Percentiles rank a stretch among this genome's conserved stretches.
Evolutionary conservation across 1,139 yeast genomes (phyloP).

Genomic region (Candida frijolesensis): DNA sequence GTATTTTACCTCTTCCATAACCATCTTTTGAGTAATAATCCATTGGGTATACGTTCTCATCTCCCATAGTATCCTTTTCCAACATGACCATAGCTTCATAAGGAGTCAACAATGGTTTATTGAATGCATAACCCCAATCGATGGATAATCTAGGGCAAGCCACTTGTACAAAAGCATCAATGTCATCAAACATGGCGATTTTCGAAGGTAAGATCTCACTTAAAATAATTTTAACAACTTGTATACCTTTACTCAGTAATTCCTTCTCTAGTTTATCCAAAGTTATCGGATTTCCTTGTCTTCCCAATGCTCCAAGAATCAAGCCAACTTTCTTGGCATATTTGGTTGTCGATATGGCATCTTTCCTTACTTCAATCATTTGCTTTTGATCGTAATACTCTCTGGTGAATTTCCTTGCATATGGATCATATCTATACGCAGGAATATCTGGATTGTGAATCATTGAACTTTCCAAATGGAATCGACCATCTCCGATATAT

Average conservation of each 20-base stretch:
- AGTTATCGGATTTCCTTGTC: slow-evolving; percentile 90
- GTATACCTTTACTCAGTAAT: slow-evolving; percentile 56
- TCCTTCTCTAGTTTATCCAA: slow-evolving; percentile 62
- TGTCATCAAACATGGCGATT: slow-evolving; percentile 88
- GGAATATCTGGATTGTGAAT: slow-evolving; percentile 93
- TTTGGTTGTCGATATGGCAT: slow-evolving; percentile 66
- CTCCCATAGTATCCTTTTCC: slow-evolving; percentile 71
- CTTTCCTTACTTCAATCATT: slow-evolving; percentile 70
- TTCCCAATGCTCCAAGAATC: slow-evolving; percentile 91
- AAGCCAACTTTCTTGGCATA: slow-evolving; percentile 74
- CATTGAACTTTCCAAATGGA: slow-evolving; percentile 95
- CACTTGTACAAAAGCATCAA: slow-evolving; percentile 95
- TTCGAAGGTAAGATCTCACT: slow-evolving; percentile 95
- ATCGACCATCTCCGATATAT: slow-evolving; percentile 94
- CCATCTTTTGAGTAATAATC: slow-evolving; percentile 91
- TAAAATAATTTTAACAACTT: slow-evolving; percentile 77
- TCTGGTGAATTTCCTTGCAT: slow-evolving; percentile 83
- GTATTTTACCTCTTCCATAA: slow-evolving; percentile 85
- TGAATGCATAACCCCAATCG: slow-evolving; percentile 99
- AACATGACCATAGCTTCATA: slow-evolving; percentile 94
- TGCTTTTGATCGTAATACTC: slow-evolving; percentile 89
- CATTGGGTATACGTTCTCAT: slow-evolving; percentile 80
- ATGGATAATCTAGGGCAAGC: slow-evolving; percentile 96
- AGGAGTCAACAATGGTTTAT: slow-evolving; percentile 89
- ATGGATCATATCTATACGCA: slow-evolving; percentile 94